Conservation (phyloP, 139 green algal species). For the Diplosphaera chodatii region DNA sequence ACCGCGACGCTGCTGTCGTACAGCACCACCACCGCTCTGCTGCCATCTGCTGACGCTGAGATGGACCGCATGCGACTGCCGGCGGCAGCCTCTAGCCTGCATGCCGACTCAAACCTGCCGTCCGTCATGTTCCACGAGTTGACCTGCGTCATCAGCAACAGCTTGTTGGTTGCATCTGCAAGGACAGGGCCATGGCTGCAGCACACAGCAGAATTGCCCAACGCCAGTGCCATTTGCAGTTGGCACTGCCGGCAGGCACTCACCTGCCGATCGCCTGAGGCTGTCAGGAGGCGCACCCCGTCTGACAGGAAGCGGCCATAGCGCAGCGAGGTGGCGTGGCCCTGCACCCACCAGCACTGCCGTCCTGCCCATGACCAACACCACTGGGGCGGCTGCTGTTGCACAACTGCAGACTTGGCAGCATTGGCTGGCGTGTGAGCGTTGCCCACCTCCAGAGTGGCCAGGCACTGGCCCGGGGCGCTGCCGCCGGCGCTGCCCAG, state of each 20-base stretch:
- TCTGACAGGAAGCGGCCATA: slow-evolving; percentile 28
- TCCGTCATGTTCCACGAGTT: slow-evolving; percentile 33
- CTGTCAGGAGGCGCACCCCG: slow-evolving; percentile 30
- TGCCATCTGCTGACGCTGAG: slow-evolving; percentile 35
- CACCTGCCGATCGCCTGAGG: slow-evolving; percentile 27
- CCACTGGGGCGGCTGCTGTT: no score
- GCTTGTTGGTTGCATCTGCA: no score
- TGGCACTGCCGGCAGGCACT: no score
- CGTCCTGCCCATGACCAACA: no score
- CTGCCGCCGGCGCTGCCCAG: slow-evolving; percentile 1
- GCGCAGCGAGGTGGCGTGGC: slow-evolving; percentile 26
- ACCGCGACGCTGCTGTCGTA: slow-evolving; percentile 63
- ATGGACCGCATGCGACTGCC: slow-evolving; percentile 56
- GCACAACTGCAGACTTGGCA: no score
- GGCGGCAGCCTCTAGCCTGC: neutral
- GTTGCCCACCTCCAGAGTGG: slow-evolving; percentile 11
- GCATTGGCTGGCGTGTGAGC: no score
- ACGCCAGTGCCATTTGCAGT: no score
- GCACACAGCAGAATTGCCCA: no score
- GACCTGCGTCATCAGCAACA: slow-evolving; percentile 7
- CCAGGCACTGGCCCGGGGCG: slow-evolving; percentile 20
- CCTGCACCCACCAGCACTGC: slow-evolving; percentile 15
- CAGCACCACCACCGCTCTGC: slow-evolving; percentile 29
- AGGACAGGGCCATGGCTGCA: no score
- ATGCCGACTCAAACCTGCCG: neutral